Evolutionary conservation across 2,329 filamentous ascomycete species (phyloP).

Genomic region (Colletotrichum theobromicola): DNA sequence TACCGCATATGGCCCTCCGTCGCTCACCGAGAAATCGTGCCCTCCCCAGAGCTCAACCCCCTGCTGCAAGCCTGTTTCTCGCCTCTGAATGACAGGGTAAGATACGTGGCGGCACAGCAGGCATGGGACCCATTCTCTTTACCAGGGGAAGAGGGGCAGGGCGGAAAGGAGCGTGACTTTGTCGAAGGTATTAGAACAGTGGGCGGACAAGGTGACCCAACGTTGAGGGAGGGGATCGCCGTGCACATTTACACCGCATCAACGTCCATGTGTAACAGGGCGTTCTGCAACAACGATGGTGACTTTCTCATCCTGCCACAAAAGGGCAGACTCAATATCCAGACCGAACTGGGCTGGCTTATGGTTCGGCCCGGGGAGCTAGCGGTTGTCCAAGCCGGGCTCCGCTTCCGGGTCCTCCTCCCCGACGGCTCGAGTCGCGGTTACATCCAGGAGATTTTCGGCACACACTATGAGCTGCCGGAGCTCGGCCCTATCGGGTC

Average conservation of each 20-base stretch:
- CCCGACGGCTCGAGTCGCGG: constrained; percentile 59
- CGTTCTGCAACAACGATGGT: constrained; percentile 62
- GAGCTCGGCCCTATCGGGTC: constrained; percentile 69
- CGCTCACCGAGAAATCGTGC: constrained; percentile 28
- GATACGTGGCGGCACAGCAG: constrained; percentile 49
- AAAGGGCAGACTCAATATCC: constrained; percentile 67
- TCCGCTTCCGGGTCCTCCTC: constrained; percentile 63
- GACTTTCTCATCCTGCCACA: constrained; percentile 69
- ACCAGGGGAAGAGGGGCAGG: not conserved
- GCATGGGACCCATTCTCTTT: constrained; percentile 49
- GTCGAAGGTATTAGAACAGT: not conserved
- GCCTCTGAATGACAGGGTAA: constrained; percentile 45
- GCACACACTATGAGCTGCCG: constrained; percentile 63
- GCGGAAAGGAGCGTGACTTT: not conserved
- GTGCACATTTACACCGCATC: not conserved
- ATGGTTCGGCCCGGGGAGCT: constrained; percentile 69
- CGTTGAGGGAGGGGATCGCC: not conserved
- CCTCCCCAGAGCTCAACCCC: constrained; percentile 1
- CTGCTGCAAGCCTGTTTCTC: constrained; percentile 28
- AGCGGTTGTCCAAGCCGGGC: constrained; percentile 42
- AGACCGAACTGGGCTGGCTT: constrained; percentile 40
- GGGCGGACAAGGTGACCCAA: not conserved
- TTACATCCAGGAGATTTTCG: constrained; percentile 68
- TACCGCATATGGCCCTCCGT: constrained; percentile 37
- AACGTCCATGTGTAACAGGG: constrained; percentile 47